A percentile compares a stretch with the other conserved stretches of the same genome.
Conservation (phyloP, 805 yeast species). For the Saccharomycopsis selenospora region DNA sequence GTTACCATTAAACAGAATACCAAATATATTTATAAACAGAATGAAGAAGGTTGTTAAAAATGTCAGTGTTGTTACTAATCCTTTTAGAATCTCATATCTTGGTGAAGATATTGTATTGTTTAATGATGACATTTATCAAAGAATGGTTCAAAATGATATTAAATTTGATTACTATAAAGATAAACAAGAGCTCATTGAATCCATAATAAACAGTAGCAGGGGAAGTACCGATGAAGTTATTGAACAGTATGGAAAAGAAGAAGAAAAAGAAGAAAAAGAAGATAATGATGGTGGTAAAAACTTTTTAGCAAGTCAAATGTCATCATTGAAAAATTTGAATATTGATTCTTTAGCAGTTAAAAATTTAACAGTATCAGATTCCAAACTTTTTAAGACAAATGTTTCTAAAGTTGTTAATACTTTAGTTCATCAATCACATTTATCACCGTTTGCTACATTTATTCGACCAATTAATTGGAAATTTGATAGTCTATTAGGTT, state of each 20-base stretch:
- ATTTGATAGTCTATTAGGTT: slow-evolving; percentile 57
- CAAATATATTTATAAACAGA: slow-evolving; percentile 62
- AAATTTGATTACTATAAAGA: slow-evolving; percentile 37
- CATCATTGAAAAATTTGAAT: slow-evolving; percentile 5
- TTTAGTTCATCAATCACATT: slow-evolving; percentile 75
- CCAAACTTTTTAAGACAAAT: slow-evolving; percentile 32
- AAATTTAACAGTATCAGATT: slow-evolving; percentile 46
- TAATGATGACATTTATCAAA: slow-evolving; percentile 64
- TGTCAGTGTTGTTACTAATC: slow-evolving; percentile 64
- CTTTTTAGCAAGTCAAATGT: slow-evolving; percentile 8
- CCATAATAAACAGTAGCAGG: background rate
- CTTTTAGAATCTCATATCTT: slow-evolving; percentile 67
- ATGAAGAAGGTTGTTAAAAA: slow-evolving; percentile 51
- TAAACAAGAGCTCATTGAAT: slow-evolving; percentile 20
- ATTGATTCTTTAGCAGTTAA: slow-evolving; percentile 26
- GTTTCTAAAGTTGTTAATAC: slow-evolving; percentile 61
- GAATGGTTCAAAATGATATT: slow-evolving; percentile 66
- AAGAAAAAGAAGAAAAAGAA: slow-evolving; percentile 22
- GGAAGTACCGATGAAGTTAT: slow-evolving; percentile 8
- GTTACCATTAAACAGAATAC: slow-evolving; percentile 73
- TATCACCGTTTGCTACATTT: slow-evolving; percentile 67
- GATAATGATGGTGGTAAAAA: slow-evolving; percentile 24
- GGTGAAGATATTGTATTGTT: slow-evolving; percentile 75
- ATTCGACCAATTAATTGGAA: slow-evolving; percentile 63
- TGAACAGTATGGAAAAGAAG: slow-evolving; percentile 10